phyloP scores from a whole-genome alignment of 2,329 filamentous ascomycete genomes.

The Escovopsis sp. region DNA sequence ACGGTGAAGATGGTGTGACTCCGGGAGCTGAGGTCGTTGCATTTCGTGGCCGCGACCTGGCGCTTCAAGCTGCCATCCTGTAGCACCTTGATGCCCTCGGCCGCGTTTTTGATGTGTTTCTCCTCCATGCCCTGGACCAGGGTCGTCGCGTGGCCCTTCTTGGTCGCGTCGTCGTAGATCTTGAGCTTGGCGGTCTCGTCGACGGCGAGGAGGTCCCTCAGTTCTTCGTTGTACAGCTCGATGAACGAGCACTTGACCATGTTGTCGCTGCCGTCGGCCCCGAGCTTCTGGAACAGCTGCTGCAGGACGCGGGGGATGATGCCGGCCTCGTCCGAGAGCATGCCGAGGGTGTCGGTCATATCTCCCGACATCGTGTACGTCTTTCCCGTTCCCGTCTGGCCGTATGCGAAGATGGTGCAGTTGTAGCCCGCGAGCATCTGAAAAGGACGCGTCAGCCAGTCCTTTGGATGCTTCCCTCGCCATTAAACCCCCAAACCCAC shows the following conservation, averaged over 20 bases:
- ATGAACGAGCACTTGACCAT: conserved; percentile 98
- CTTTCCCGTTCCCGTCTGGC: conserved; percentile 94
- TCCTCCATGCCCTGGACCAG: conserved; percentile 97
- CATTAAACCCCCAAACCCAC: conserved; percentile 31
- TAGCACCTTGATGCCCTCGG: conserved; percentile 75
- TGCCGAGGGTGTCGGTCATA: conserved; percentile 74
- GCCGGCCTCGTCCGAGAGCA: conserved; percentile 80
- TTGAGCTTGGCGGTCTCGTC: conserved; percentile 83
- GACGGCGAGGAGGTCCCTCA: conserved; percentile 70
- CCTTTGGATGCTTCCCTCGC: too few species aligned
- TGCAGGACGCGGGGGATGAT: conserved; percentile 90
- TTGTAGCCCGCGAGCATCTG: conserved; percentile 92
- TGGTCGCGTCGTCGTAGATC: conserved; percentile 82
- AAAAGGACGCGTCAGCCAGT: too few species aligned
- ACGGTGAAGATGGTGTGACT: conserved; percentile 98
- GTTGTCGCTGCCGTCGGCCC: conserved; percentile 63
- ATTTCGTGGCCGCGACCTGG: conserved; percentile 98
- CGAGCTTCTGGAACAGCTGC: conserved; percentile 72
- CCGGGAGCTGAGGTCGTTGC: conserved; percentile 92
- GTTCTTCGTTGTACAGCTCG: conserved; percentile 94
- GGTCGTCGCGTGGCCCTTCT: conserved; percentile 72
- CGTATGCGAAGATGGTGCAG: conserved; percentile 97
- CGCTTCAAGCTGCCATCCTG: conserved; percentile 83
- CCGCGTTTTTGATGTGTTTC: conserved; percentile 73
- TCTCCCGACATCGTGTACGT: conserved; percentile 99